phyloP scores from a whole-genome alignment of 2,329 filamentous ascomycete genomes.

The Rhexocercosporidium sp. region DNA sequence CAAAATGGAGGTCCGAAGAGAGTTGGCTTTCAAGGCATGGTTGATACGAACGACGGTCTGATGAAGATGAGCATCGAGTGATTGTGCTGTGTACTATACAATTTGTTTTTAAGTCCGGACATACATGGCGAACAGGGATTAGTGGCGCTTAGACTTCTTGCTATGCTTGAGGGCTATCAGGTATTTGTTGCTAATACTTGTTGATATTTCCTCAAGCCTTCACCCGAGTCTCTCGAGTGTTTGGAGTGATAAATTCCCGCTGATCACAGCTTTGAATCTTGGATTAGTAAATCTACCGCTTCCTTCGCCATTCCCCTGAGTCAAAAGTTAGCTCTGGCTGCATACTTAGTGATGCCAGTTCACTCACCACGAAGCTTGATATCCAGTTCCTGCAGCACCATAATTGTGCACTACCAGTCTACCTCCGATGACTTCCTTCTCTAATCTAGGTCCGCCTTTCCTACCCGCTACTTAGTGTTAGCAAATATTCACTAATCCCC shows the following conservation, averaged over 20 bases:
- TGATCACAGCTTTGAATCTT: conserved; percentile 16
- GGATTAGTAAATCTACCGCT: conserved; percentile 30
- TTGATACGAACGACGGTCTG: conserved; percentile 90
- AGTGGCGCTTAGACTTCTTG: not conserved
- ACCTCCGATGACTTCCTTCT: conserved; percentile 36
- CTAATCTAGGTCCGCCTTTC: conserved; percentile 42
- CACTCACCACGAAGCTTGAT: conserved; percentile 45
- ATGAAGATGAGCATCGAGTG: conserved; percentile 98
- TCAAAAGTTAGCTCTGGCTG: not conserved
- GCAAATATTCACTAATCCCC: not conserved
- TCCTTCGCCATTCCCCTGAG: conserved; percentile 34
- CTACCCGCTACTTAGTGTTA: conserved; percentile 29
- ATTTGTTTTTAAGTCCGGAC: not conserved
- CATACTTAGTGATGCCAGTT: not conserved
- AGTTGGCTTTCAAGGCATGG: conserved; percentile 90
- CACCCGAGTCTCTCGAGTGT: not conserved
- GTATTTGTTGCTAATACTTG: not conserved
- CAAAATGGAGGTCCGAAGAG: conserved; percentile 54
- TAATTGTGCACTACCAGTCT: conserved; percentile 48
- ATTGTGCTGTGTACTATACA: conserved; percentile 12
- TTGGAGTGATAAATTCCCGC: not conserved
- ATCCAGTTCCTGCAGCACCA: conserved; percentile 52
- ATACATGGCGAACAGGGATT: not conserved
- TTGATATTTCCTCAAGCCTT: not conserved
- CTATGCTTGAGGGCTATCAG: not conserved